Base-by-base conservation (phyloP, 768 basidiomycete genomes). In the Pholiota conissans region DNA sequence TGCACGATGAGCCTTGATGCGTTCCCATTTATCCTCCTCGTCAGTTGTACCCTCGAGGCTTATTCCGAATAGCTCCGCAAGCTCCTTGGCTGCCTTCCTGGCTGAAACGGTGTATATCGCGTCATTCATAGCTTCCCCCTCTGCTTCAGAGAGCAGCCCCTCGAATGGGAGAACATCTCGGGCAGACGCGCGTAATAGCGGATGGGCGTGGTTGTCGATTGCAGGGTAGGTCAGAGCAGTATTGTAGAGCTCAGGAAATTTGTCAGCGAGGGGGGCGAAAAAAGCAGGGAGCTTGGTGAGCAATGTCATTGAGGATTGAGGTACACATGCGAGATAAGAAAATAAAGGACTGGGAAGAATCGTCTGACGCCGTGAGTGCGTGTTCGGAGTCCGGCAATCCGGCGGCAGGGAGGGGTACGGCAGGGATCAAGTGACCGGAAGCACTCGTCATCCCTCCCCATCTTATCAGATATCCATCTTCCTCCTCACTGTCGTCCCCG, bases 151-250 rank as follows among this genome's bases (percentile, higher is more conserved):
- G 42, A 87, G 72, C 48, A 89, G 65, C 0, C 84, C 84, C 57
- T 91, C 86, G 59, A 91, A 81, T 0, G 84, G 79, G 16, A 89
- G 63, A 3, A 61, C 64, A 49, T 73, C 58, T 28, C 85, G 79
- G 52, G 81, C 65, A 18, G 71, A 71, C 5, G 72, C 74, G 22
- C 74, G 72, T 47, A 92, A 75, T 18, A 93, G 73, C 1, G 89
- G 86, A 65, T 92, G 91, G 0, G 89, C 87, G 65, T 92, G 91
- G 67, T 91, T 91, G 73, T 92, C 90, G 66, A 90, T 88, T 0
- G 82, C 83, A 18, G 86, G 87, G 39, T 73, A 73, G 0, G 63
- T 63, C 42, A 74, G 70, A 9, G 72, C 71, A 3, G 70, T 65
- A n/a, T 61, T 52, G 51, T 65, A 57, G n/a, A 76, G 63, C 22